phyloP scores from a whole-genome alignment of 371 early-diverging fungal genomes.

The Mucor sp. region DNA sequence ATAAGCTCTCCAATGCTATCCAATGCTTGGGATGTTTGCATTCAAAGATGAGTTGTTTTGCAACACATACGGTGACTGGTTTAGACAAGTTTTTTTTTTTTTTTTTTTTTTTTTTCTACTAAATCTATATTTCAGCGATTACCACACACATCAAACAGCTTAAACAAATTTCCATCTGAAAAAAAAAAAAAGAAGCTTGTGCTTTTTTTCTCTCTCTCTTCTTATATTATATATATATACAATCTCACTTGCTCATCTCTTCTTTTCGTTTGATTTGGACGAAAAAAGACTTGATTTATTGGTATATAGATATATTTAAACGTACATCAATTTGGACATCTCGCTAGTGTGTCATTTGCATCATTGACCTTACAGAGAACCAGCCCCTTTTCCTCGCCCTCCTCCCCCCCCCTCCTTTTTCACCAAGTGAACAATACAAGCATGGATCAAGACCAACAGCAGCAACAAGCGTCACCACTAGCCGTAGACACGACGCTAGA shows the following conservation, averaged over 20 bases:
- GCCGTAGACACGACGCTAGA: neutral
- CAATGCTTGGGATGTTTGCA: too few species aligned
- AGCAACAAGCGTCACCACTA: neutral
- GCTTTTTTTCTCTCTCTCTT: neutral
- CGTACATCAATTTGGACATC: too few species aligned
- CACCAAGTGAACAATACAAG: neutral
- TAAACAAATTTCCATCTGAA: neutral
- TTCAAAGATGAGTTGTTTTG: too few species aligned
- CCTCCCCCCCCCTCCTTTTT: neutral
- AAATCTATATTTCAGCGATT: neutral
- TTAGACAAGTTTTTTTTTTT: neutral
- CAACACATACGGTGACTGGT: neutral
- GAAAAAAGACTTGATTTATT: too few species aligned
- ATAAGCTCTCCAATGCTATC: too few species aligned
- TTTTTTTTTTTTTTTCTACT: neutral
- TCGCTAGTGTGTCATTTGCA: too few species aligned
- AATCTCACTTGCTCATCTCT: too few species aligned
- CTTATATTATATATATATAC: neutral
- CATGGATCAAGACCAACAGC: neutral
- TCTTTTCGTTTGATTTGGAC: too few species aligned
- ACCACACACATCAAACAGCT: neutral
- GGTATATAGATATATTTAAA: too few species aligned
- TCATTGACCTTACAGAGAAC: neutral
- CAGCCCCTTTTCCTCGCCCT: neutral
- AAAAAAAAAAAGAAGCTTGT: neutral